Evolutionary conservation across 371 early-diverging fungal genomes (phyloP).

Genomic region (Rhizopus microsporus): DNA sequence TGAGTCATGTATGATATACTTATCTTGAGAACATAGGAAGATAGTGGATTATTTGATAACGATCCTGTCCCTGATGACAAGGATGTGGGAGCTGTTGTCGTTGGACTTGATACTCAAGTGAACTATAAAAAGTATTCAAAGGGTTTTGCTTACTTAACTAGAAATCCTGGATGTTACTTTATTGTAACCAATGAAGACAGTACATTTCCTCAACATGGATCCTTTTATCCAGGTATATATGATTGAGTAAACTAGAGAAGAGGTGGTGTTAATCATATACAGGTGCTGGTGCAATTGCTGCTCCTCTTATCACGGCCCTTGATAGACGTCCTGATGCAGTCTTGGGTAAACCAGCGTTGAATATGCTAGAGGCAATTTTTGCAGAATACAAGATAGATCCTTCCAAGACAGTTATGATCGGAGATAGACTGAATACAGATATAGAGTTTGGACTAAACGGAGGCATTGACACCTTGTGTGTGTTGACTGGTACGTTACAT

Average conservation of each 20-base stretch:
- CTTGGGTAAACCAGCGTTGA: constrained; percentile 91
- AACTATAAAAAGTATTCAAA: constrained; percentile 90
- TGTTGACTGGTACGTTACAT: constrained; percentile 78
- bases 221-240: constrained; percentile 71
- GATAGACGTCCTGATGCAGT: constrained; percentile 76
- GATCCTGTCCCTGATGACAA: constrained; percentile 46
- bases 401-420: constrained; percentile 91
- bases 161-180: constrained; percentile 76
- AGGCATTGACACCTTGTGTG: constrained; percentile 86
- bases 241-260: not conserved
- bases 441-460: constrained; percentile 91
- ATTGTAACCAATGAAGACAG: constrained; percentile 93
- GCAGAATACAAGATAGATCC: constrained; percentile 77
- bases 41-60: constrained; percentile 35
- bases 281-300: constrained; percentile 85
- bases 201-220: constrained; percentile 82
- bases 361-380: constrained; percentile 90
- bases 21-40: constrained; percentile 29
- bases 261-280: constrained; percentile 4
- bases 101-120: constrained; percentile 86
- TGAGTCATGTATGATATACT: constrained; percentile 1
- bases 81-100: constrained; percentile 82
- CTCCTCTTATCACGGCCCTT: constrained; percentile 73
- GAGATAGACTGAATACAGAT: constrained; percentile 96
- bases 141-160: constrained; percentile 81